A percentile compares a stretch with the other conserved stretches of the same genome.
phyloP scores from a whole-genome alignment of 176 grass and related monocot species.

The Raddia guianensis region DNA sequence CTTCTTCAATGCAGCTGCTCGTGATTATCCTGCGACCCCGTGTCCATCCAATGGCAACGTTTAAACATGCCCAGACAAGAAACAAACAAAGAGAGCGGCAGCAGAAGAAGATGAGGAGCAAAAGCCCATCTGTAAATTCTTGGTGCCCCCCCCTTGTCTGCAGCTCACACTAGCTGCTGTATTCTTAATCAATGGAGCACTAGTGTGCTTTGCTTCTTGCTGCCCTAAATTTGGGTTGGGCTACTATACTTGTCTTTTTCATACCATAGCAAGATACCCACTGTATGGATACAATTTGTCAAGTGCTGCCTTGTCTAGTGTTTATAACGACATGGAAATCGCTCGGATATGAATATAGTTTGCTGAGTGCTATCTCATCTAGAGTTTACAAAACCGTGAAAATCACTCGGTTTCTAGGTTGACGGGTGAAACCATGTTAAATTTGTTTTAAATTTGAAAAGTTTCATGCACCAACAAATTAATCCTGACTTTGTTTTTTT shows the following conservation, averaged over 20 bases:
- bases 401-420: too few relatives aligned
- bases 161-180: background rate
- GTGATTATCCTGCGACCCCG: background rate
- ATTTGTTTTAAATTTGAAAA: too few relatives aligned
- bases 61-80: conserved; percentile 15
- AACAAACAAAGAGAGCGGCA: background rate
- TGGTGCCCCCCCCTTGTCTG: background rate
- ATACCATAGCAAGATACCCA: background rate
- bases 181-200: background rate
- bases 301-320: too few relatives aligned
- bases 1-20: background rate
- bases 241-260: background rate
- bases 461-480: too few relatives aligned
- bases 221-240: background rate
- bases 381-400: too few relatives aligned
- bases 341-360: too few relatives aligned
- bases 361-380: too few relatives aligned
- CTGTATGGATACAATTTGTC: too few relatives aligned
- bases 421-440: too few relatives aligned
- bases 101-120: background rate
- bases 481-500: too few relatives aligned
- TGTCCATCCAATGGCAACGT: background rate
- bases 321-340: too few relatives aligned
- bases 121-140: background rate
- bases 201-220: background rate